Base-by-base conservation (phyloP, 2,329 filamentous ascomycete genomes). In the Dactylellina drechsleri region DNA sequence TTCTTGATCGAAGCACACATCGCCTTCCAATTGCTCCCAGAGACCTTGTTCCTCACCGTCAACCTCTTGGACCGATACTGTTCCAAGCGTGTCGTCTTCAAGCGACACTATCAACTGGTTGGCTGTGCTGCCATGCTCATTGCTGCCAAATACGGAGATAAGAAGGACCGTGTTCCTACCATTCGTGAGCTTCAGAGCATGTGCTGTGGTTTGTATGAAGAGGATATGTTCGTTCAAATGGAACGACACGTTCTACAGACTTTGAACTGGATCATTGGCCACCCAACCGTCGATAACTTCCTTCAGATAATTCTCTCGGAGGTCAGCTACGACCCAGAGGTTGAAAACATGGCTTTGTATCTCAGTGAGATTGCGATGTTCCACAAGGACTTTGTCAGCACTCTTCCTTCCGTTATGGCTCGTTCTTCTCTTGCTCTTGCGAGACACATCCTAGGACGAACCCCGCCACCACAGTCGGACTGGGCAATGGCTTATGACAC, bases 161-260 rank as follows among this genome's bases (percentile, higher is more conserved):
- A 95, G 86, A 99, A 99, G 85, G 95, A 99, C 81, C 89, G 93
- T 60, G 95, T 99, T n/a, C 95, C 95, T 3, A 95, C 96, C 78
- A 96, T 99, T 81, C 90, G 92, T 81, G 95, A 99, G 82, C 86
- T 99, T 78, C 97, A 97, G 87, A 96, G 94, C 79, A 98, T 99
- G 95, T 99, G 95, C 87, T 98, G 95, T 84, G 93, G 92, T 43
- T 87, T 98, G 45, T 99, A 99, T 84, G 95, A 99, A 80, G 93
- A 97, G 58, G 94, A 97, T 84, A 99, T 99, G 95, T 99, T 99
- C 84, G 94, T 93, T 10, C 95, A 99, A 83, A 99, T 99, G 95
- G 95, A 99, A 85, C 98, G 96, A 93, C 95, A 99, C 82, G 94
- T 99, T 43, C 87, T 99, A 79, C 96, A 97, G 84, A 99, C 95